Base-by-base conservation (phyloP, 208 protist genomes). In the Strigomonas oncopelti region DNA sequence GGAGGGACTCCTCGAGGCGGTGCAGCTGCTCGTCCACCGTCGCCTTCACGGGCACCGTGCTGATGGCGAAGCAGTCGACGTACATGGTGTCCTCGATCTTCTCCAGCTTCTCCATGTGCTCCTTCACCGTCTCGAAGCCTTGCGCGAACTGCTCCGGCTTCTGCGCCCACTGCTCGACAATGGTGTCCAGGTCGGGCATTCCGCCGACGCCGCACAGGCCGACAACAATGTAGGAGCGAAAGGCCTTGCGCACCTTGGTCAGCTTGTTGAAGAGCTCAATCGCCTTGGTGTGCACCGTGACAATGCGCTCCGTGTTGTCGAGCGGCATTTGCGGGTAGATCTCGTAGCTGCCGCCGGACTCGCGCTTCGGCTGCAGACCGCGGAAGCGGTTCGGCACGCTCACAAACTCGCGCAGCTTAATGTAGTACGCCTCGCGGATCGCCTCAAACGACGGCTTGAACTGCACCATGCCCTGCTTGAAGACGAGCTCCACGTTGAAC, bases 371-470 rank as follows among this genome's bases (percentile, higher is more conserved):
- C 77, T 96, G 76, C 45, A 99, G 61, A 5, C 96, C 96, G 45
- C 87, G 84, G 78, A 99, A 98, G 25, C 80, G 87, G 55, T 91
- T 71, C 18, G 97, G 97, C 32, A 98, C 87, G 42, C 85, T 84
- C 25, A 98, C 88, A 69, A 98, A 98, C 78, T 98, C 93, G 20
- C 93, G 82, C 61, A 98, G 61, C 70, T 98, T 92, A 31, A 91
- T 80, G 80, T 97, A 98, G 84, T 98, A 98, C n/a, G 84, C 85
- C 64, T 97, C 81, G 27, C 91, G 81, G 32, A 99, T 84, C 16
- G 95, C 93, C 76, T 98, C 96, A 58, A 98, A 92, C 42, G 83
- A 81, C 9, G 97, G 97, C 79, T 92, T 94, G 73, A 98, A 98
- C 67, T 95, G 81, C 27, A 98, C 83, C 53, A 79, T 61, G 3